A percentile compares a stretch with the other conserved stretches of the same genome.
phyloP scores from a whole-genome alignment of 1,284 basidiomycete species.

The Marasmius sp. region DNA sequence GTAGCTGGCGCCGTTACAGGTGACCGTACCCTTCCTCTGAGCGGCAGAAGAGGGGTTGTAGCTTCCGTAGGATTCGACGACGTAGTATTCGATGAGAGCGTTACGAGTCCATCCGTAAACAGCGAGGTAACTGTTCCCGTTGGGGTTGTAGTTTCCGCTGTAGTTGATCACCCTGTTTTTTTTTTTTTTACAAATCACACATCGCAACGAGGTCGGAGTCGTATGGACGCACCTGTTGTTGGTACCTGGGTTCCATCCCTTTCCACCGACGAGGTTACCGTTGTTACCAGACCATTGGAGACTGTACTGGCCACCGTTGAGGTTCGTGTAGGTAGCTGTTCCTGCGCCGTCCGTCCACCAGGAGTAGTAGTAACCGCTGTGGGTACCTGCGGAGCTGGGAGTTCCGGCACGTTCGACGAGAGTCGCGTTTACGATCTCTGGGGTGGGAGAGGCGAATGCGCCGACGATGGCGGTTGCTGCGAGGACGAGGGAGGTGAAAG shows the following conservation, averaged over 20 bases:
- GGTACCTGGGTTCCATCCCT: constrained; percentile 32
- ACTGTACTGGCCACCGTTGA: constrained; percentile 20
- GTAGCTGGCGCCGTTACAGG: constrained; percentile 25
- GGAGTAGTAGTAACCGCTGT: constrained; percentile 19
- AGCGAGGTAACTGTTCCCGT: constrained; percentile 29
- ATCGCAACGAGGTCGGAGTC: too few species aligned
- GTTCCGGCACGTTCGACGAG: constrained; percentile 14
- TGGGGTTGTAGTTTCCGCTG: constrained; percentile 26
- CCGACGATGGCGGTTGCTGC: neutral
- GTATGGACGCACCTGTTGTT: constrained; percentile 12
- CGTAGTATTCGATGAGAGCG: constrained; percentile 41
- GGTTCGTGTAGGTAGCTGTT: constrained; percentile 28
- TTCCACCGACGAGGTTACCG: constrained; percentile 32
- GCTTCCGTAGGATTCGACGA: constrained; percentile 36
- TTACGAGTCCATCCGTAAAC: constrained; percentile 38
- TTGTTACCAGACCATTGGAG: constrained; percentile 25
- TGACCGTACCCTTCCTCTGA: constrained; percentile 25
- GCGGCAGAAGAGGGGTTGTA: constrained; percentile 36
- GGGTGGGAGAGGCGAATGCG: neutral
- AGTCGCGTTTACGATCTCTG: neutral
- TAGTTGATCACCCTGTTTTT: constrained; percentile 29
- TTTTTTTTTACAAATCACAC: too few species aligned
- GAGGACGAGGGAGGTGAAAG: constrained; percentile 3
- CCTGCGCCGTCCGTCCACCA: constrained; percentile 24
- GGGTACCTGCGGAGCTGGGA: constrained; percentile 16